A percentile compares a stretch with the other conserved stretches of the same genome.
These are phyloP conservation scores for Circinella umbellata DNA, from an alignment of 371 early-diverging fungal genomes.

Conservation along the genomic window DNA sequence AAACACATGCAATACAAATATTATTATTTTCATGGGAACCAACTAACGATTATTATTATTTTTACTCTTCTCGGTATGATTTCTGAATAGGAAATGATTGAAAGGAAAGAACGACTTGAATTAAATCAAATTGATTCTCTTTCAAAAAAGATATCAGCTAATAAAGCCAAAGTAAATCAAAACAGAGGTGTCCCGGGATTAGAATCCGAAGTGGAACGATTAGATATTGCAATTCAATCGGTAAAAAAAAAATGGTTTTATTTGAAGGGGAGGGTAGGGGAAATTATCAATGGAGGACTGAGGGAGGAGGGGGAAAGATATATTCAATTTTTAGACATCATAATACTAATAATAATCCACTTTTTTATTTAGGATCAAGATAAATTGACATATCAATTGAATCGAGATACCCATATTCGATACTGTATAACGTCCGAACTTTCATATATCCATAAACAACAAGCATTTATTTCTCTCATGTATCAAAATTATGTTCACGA, in stretches of 20 bases:
- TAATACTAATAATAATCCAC: too few relatives aligned
- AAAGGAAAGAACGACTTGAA: slow-evolving; percentile 37
- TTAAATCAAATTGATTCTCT: slow-evolving; percentile 43
- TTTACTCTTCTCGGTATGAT: background rate
- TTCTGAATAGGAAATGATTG: slow-evolving; percentile 33
- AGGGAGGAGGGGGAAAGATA: too few relatives aligned
- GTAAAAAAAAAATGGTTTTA: slow-evolving; percentile 27
- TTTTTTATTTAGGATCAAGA: slow-evolving; percentile 22
- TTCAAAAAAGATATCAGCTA: slow-evolving; percentile 35
- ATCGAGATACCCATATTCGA: slow-evolving; percentile 41
- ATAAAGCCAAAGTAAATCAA: slow-evolving; percentile 45
- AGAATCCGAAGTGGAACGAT: slow-evolving; percentile 43
- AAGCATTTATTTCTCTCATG: slow-evolving; percentile 54
- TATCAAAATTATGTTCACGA: slow-evolving; percentile 67
- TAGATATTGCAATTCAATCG: slow-evolving; percentile 38
- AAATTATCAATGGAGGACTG: too few relatives aligned
- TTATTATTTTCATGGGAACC: background rate
- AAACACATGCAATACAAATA: background rate
- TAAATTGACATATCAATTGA: slow-evolving; percentile 29
- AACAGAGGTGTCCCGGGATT: slow-evolving; percentile 51
- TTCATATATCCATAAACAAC: slow-evolving; percentile 46
- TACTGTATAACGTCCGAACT: slow-evolving; percentile 41
- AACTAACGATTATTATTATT: background rate
- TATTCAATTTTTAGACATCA: too few relatives aligned
- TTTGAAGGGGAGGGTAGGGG: background rate